These are phyloP conservation scores for Esteya vermicola DNA, from an alignment of 2,329 filamentous ascomycete genomes.

Conservation along the genomic window DNA sequence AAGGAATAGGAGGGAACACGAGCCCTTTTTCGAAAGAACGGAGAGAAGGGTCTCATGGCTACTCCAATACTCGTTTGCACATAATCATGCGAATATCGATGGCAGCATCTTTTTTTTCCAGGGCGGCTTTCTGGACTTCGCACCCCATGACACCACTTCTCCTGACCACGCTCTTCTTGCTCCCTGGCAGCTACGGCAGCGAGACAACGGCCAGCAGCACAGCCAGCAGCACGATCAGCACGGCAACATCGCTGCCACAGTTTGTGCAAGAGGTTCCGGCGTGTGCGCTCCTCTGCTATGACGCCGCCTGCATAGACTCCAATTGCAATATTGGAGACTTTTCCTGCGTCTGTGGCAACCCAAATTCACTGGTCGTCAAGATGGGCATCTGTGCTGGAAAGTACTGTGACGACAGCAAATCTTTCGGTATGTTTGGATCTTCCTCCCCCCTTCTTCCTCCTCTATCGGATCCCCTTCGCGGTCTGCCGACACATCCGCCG, in stretches of 20 bases:
- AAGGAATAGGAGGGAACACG: too few relatives aligned
- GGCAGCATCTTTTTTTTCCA: too few relatives aligned
- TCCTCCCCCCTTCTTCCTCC: background rate
- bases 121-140: too few relatives aligned
- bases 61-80: too few relatives aligned
- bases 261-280: slow-evolving; percentile 8
- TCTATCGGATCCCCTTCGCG: background rate
- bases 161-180: too few relatives aligned
- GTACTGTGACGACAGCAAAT: slow-evolving; percentile 7
- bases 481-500: background rate
- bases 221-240: background rate
- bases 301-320: slow-evolving; percentile 9
- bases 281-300: slow-evolving; percentile 10
- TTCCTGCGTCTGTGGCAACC: slow-evolving; percentile 11
- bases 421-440: slow-evolving; percentile 4
- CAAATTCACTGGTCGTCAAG: slow-evolving; percentile 12
- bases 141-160: too few relatives aligned
- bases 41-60: too few relatives aligned
- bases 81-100: too few relatives aligned
- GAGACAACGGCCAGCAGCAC: background rate
- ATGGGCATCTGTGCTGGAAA: slow-evolving; percentile 11
- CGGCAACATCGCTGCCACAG: slow-evolving; percentile 8
- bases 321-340: slow-evolving; percentile 9
- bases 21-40: too few relatives aligned
- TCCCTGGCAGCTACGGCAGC: too few relatives aligned